Percentiles rank a stretch among this genome's conserved stretches.
Evolutionary conservation across 441 rosid genomes (phyloP).

Genomic region (Eutrema salsugineum): DNA sequence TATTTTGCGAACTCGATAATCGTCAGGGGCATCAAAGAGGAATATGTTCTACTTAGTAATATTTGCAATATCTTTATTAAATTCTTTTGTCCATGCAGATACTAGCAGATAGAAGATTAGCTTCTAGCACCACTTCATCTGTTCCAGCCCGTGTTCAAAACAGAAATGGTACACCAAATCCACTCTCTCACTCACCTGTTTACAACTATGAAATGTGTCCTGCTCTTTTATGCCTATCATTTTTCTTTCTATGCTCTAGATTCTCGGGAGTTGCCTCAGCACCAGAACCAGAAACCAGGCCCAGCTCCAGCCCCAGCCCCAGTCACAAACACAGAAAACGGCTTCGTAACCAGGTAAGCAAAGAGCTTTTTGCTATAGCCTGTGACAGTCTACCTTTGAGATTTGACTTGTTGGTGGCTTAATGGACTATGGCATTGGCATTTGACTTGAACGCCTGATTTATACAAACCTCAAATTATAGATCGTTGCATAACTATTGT

Average conservation of each 20-base stretch:
- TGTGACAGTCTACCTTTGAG: neutral
- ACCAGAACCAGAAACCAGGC: slow-evolving; percentile 36
- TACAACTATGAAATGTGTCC: neutral
- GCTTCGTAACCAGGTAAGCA: slow-evolving; percentile 58
- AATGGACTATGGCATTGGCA: neutral
- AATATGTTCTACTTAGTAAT: slow-evolving; percentile 1
- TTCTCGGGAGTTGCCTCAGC: slow-evolving; percentile 35
- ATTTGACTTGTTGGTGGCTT: neutral
- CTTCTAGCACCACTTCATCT: slow-evolving; percentile 36
- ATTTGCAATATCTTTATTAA: neutral
- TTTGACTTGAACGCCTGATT: neutral
- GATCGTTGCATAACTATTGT: neutral
- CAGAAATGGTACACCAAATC: slow-evolving; percentile 38
- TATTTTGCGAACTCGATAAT: neutral
- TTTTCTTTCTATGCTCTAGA: slow-evolving; percentile 29
- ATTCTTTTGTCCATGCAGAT: slow-evolving; percentile 41
- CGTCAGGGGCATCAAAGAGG: neutral
- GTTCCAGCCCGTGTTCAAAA: slow-evolving; percentile 41
- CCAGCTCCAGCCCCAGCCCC: slow-evolving; percentile 22
- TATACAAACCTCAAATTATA: neutral
- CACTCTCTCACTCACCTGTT: neutral
- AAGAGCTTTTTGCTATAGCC: slow-evolving; percentile 8
- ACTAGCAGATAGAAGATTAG: slow-evolving; percentile 42
- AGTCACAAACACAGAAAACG: slow-evolving; percentile 31
- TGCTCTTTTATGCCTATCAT: slow-evolving; percentile 11